Percentiles rank a stretch among this genome's conserved stretches.
Evolutionary conservation across 208 protist genomes (phyloP).

Genomic region (Leptomonas seymouri): DNA sequence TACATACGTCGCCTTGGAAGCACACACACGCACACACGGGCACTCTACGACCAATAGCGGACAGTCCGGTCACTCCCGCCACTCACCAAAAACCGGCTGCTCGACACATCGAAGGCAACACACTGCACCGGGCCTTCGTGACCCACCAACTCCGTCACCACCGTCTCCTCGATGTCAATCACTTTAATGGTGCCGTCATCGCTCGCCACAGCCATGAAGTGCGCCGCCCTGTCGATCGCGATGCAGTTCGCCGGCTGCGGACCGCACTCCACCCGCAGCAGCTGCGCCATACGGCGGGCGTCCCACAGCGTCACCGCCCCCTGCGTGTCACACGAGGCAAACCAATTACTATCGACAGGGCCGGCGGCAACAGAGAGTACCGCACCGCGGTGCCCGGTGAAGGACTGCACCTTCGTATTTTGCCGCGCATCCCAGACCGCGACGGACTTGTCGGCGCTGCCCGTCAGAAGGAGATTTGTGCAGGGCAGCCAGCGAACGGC

Average conservation of each 20-base stretch:
- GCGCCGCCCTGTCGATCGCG: constrained; percentile 68
- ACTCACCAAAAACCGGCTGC: constrained; percentile 80
- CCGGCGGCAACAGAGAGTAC: constrained; percentile 81
- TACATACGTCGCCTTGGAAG: neutral
- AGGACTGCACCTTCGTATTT: constrained; percentile 93
- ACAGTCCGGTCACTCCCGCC: constrained; percentile 82
- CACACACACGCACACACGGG: neutral
- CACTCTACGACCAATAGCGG: constrained; percentile 80
- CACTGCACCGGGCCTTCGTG: constrained; percentile 90
- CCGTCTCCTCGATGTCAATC: constrained; percentile 86
- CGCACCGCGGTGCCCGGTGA: constrained; percentile 95
- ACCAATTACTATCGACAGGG: constrained; percentile 6
- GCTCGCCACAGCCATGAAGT: constrained; percentile 90
- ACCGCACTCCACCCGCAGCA: constrained; percentile 58
- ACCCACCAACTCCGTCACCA: constrained; percentile 73
- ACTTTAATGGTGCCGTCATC: constrained; percentile 96
- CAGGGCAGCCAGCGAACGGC: constrained; percentile 92
- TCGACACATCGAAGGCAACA: constrained; percentile 79
- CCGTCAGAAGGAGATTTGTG: constrained; percentile 94
- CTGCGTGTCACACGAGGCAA: constrained; percentile 93
- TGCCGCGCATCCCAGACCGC: constrained; percentile 96
- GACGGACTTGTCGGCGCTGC: constrained; percentile 96
- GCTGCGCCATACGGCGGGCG: constrained; percentile 69
- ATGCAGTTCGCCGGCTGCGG: constrained; percentile 79
- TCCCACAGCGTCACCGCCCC: constrained; percentile 92